Evolutionary conservation across 139 green algal species (phyloP).

Genomic region (Ulvella scutata): DNA sequence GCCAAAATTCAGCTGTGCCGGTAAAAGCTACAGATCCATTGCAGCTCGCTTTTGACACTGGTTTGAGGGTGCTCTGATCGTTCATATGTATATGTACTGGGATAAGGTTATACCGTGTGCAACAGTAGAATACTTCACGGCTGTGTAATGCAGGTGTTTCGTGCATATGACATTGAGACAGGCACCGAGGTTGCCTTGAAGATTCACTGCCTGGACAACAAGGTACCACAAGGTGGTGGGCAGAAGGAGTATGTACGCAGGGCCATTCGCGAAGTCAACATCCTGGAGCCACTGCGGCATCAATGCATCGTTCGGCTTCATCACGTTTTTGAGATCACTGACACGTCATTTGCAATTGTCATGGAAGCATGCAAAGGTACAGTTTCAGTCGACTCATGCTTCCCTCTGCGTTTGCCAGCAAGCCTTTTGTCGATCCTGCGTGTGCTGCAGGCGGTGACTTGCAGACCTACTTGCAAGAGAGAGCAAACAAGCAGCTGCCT

Average conservation of each 20-base stretch:
- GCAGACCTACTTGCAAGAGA: constrained; percentile 16
- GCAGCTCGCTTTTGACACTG: no score
- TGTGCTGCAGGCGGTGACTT: not conserved
- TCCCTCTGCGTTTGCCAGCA: not conserved
- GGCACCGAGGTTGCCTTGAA: constrained; percentile 60
- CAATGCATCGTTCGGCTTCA: constrained; percentile 55
- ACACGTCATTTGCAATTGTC: constrained; percentile 79
- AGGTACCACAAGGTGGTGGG: constrained; percentile 43
- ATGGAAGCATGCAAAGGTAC: not conserved
- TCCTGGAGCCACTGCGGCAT: constrained; percentile 63
- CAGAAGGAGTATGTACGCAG: constrained; percentile 86
- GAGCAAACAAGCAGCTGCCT: constrained; percentile 27
- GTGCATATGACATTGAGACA: constrained; percentile 43
- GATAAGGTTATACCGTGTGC: no score
- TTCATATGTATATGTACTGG: no score
- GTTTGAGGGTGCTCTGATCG: no score
- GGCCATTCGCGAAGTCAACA: constrained; percentile 79
- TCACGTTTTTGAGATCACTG: constrained; percentile 90
- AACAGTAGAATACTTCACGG: no score
- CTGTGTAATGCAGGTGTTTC: not conserved
- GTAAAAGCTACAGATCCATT: not conserved
- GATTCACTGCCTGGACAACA: constrained; percentile 65
- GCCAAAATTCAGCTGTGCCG: no score
- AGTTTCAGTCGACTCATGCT: not conserved
- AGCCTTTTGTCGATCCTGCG: not conserved